Evolutionary conservation across 306 rosid genomes (phyloP), one percentile per base, ranked within the genome.

Genomic region (Cucurbita argyrosperma): DNA sequence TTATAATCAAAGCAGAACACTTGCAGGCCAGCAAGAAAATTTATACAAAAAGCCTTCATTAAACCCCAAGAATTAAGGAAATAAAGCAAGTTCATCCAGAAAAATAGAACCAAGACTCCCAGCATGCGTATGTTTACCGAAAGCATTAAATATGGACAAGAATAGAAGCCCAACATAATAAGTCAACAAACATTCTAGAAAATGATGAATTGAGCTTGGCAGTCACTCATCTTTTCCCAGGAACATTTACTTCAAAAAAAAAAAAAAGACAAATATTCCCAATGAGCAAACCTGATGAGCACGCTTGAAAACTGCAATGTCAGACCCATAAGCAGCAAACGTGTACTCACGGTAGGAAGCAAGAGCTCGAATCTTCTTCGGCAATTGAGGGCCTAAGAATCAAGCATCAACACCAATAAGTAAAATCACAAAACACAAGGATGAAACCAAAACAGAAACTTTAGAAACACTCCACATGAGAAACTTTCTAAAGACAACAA

Each of bases 321-420:
- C 77, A 61, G 77, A 83, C 40, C 92, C 91, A 70, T 83, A 84
- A 0, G 98, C 91, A 39, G 85, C 96, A 65, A 94, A 90, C 21
- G 98, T 94, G 77, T 82, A 87, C 5, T 94, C 95, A 0, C 96
- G 87, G 67, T 85, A 87, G 5, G 95, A 88, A 80, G 96, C 97
- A 76, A 94, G 97, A 59, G 97, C 97, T 42, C 85, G 74, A 69
- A 94, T 91, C 84, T 91, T 94, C 83, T 91, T 88, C 0, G 92
- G 96, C 70, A 94, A 76, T 80, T 87, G 92, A 63, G 96, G 96
- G 78, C 91, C 96, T 92, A 76, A 67, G 80, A 35, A 59, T 8
- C 77, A 59, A 51, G 38, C 30, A 75, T 45, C 70, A 75, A 26
- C 10, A 38, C 4, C 9, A 72, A 72, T 72, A 54, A 54, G 40